Conservation (phyloP, 805 yeast genomes). For the Candida maltosa region DNA sequence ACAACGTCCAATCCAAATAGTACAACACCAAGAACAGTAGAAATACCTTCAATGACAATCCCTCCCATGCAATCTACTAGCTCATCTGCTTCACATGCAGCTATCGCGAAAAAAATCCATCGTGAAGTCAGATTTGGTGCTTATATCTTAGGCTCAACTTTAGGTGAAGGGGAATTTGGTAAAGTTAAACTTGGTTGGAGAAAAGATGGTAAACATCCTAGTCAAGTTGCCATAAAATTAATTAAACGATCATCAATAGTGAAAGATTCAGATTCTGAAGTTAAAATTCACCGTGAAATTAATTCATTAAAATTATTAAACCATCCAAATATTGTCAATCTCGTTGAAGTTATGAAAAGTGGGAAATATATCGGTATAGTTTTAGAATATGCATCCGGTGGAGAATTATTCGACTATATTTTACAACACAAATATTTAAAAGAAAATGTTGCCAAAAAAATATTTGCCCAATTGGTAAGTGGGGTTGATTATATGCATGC, state of each 20-base stretch:
- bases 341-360: slow-evolving; percentile 90
- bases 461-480: slow-evolving; percentile 89
- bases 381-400: slow-evolving; percentile 94
- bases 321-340: slow-evolving; percentile 90
- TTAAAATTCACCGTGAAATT: slow-evolving; percentile 88
- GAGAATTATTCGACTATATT: slow-evolving; percentile 92
- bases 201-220: slow-evolving; percentile 71
- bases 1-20: not conserved
- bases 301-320: slow-evolving; percentile 80
- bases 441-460: slow-evolving; percentile 78
- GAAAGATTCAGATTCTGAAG: slow-evolving; percentile 79
- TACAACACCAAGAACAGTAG: slow-evolving; percentile 1
- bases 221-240: slow-evolving; percentile 90
- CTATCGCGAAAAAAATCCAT: slow-evolving; percentile 14
- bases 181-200: slow-evolving; percentile 97
- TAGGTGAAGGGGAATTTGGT: slow-evolving; percentile 98
- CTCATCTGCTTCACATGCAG: slow-evolving; percentile 4
- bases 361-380: slow-evolving; percentile 96
- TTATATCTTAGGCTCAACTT: slow-evolving; percentile 84
- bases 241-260: slow-evolving; percentile 87
- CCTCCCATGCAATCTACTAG: not conserved
- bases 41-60: not conserved
- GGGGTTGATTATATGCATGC: slow-evolving; percentile 90
- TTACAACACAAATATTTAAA: slow-evolving; percentile 81
- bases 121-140: slow-evolving; percentile 83